Conservation (phyloP, 352 stramenopile genomes). For the Phytophthora uliginosa region DNA sequence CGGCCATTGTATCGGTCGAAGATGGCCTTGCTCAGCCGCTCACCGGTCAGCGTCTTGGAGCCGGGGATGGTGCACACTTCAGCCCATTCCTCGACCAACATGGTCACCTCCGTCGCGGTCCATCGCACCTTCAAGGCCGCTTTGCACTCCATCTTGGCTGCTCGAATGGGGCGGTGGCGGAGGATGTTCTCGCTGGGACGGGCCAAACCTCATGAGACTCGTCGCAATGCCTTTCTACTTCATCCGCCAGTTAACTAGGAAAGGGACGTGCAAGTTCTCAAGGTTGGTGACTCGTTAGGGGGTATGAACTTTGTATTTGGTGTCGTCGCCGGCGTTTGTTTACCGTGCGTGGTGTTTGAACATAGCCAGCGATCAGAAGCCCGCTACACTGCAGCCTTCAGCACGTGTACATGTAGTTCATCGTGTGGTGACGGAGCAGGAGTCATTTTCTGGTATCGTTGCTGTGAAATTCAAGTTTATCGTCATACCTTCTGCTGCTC, state of each 20-base stretch:
- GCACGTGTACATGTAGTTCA: not conserved
- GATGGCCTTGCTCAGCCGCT: conserved; percentile 16
- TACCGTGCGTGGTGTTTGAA: conserved; percentile 1
- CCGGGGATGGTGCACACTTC: conserved; percentile 6
- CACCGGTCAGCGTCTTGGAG: conserved; percentile 4
- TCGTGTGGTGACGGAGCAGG: not conserved
- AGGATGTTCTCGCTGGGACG: conserved; percentile 7
- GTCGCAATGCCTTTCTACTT: not conserved
- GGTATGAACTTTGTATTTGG: not conserved
- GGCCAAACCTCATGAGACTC: not conserved
- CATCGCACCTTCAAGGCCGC: conserved; percentile 28
- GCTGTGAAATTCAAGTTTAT: not conserved
- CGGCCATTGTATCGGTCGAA: conserved; percentile 28
- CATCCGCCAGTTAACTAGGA: not conserved
- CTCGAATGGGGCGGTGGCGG: not conserved
- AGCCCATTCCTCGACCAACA: conserved; percentile 30
- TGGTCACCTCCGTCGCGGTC: conserved; percentile 16
- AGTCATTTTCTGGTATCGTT: not conserved
- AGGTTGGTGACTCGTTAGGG: not conserved
- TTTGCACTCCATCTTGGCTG: conserved; percentile 16
- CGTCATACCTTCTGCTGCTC: not conserved
- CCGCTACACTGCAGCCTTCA: too few relatives aligned
- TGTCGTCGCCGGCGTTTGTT: not conserved
- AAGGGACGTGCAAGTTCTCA: not conserved
- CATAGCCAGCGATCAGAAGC: not conserved